A percentile compares a stretch with the other conserved stretches of the same genome.
Conservation (phyloP, 1,284 basidiomycete species). For the Pseudomicrostroma phylloplanum region DNA sequence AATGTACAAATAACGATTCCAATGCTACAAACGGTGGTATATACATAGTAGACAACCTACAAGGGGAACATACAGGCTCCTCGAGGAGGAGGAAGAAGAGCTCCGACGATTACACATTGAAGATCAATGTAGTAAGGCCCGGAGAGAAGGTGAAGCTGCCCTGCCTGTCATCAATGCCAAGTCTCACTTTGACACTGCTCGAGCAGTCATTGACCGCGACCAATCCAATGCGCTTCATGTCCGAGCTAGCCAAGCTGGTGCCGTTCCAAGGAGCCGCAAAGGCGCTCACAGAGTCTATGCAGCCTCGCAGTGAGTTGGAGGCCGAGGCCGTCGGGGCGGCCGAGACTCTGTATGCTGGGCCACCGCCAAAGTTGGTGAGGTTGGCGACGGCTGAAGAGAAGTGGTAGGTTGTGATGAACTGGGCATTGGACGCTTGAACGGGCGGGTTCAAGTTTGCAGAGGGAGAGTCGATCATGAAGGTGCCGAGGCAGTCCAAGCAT, state of each 20-base stretch:
- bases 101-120: background rate
- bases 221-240: background rate
- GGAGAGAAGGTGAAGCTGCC: background rate
- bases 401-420: constrained; percentile 5
- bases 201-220: constrained; percentile 2
- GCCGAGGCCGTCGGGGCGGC: background rate
- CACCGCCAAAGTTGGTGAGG: constrained; percentile 1
- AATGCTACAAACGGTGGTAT: no score
- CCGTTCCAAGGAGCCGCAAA: constrained; percentile 6
- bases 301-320: background rate
- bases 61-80: no score
- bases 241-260: background rate
- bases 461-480: background rate
- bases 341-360: background rate
- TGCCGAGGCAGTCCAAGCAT: background rate
- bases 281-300: background rate
- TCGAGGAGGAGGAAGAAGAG: background rate
- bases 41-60: no score
- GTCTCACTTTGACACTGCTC: background rate
- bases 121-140: background rate
- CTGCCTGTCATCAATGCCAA: background rate
- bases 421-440: background rate
- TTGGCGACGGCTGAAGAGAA: constrained; percentile 1
- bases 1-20: no score
- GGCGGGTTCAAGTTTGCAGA: background rate